phyloP scores from a whole-genome alignment of 106 monocot genomes.

The Ottelia alismoides region DNA sequence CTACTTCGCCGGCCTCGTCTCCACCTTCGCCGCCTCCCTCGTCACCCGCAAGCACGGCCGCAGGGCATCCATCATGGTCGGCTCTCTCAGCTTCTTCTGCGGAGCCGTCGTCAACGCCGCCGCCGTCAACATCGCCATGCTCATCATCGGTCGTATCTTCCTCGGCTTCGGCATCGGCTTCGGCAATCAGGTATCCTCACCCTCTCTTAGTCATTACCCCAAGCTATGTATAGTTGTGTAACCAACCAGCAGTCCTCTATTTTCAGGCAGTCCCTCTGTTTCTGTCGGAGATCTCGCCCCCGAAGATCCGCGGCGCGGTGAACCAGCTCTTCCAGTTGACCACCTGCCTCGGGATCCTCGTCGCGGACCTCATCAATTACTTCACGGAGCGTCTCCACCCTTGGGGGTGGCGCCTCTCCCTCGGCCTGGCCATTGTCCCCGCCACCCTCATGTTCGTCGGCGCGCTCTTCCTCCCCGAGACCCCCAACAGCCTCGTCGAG shows the following conservation, averaged over 20 bases:
- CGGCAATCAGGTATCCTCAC: conserved; percentile 23
- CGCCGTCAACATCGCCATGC: conserved; percentile 15
- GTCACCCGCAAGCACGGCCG: conserved; percentile 21
- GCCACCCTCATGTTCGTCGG: conserved; percentile 25
- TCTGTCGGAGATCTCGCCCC: conserved; percentile 22
- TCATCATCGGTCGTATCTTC: conserved; percentile 19
- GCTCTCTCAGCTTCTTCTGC: conserved; percentile 33
- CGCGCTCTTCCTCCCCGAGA: conserved; percentile 19
- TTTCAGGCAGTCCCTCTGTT: conserved; percentile 26
- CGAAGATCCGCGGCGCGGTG: conserved; percentile 22
- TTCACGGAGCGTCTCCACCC: conserved; percentile 22
- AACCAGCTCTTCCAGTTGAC: conserved; percentile 36
- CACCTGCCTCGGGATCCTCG: conserved; percentile 22
- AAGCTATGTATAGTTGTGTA: neutral
- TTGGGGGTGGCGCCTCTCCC: conserved; percentile 28
- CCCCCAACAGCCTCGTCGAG: conserved; percentile 33
- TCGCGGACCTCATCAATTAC: conserved; percentile 31
- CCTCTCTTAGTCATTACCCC: no score
- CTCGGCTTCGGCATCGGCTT: conserved; percentile 18
- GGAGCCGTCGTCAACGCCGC: conserved; percentile 25
- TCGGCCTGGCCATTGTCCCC: conserved; percentile 27
- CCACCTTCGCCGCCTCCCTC: conserved; percentile 31
- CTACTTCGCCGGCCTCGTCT: conserved; percentile 35
- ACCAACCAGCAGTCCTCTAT: neutral
- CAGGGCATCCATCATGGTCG: conserved; percentile 21